phyloP scores from a whole-genome alignment of 345 rosid species.

The Populus nigra region DNA sequence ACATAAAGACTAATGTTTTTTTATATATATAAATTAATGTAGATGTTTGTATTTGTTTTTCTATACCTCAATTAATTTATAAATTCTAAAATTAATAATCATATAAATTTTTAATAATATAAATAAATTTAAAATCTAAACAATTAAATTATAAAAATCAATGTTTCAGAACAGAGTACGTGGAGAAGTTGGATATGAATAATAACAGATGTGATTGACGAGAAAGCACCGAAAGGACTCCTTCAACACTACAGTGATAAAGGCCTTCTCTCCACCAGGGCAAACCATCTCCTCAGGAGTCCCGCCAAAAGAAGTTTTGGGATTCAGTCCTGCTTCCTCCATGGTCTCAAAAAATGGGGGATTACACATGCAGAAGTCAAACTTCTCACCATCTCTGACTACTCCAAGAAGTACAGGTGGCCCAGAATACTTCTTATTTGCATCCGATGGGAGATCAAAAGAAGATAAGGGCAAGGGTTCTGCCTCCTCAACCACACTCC shows the following conservation, averaged over 20 bases:
- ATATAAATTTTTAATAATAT: too few species aligned
- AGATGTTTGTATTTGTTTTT: too few species aligned
- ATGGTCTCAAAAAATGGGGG: constrained; percentile 90
- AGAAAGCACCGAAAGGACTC: constrained; percentile 55
- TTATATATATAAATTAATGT: too few species aligned
- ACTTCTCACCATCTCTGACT: constrained; percentile 64
- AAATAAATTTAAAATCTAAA: too few species aligned
- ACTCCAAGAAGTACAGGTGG: constrained; percentile 60
- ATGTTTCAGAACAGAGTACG: not conserved
- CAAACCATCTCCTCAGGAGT: constrained; percentile 88
- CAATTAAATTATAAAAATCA: too few species aligned
- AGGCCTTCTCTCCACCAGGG: constrained; percentile 81
- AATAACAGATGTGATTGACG: not conserved
- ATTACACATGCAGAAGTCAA: constrained; percentile 94
- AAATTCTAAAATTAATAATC: too few species aligned
- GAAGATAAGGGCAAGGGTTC: constrained; percentile 18
- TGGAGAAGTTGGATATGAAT: not conserved
- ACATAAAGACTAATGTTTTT: constrained; percentile 2
- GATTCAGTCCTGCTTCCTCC: constrained; percentile 84
- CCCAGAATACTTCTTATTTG: constrained; percentile 34
- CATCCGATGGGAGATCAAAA: constrained; percentile 17
- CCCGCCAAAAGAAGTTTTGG: constrained; percentile 91
- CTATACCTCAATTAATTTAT: too few species aligned
- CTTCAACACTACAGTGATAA: constrained; percentile 52
- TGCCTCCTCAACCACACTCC: constrained; percentile 15